These are phyloP conservation scores for Hypholoma sublateritium DNA, from an alignment of 768 basidiomycete species.

Conservation along the genomic window DNA sequence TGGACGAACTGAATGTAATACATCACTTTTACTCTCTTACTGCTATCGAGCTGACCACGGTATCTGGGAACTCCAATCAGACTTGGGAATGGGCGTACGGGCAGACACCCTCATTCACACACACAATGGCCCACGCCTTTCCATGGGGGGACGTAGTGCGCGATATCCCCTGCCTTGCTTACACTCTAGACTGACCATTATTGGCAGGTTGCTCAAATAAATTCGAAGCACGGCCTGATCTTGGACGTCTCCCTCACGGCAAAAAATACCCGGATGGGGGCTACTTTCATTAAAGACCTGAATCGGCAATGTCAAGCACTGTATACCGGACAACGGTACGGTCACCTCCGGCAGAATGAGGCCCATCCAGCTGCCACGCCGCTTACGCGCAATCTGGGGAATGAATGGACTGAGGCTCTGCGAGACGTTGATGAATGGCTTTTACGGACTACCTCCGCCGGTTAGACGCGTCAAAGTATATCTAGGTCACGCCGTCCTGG, in stretches of 20 bases:
- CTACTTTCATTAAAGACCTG: constrained; percentile 10
- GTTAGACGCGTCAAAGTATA: background rate
- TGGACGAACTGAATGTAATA: constrained; percentile 67
- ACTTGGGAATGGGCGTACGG: constrained; percentile 94
- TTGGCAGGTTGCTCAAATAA: constrained; percentile 45
- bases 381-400: background rate
- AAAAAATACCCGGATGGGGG: constrained; percentile 18
- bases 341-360: constrained; percentile 21
- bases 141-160: constrained; percentile 52
- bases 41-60: background rate
- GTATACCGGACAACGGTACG: constrained; percentile 33
- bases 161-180: constrained; percentile 10
- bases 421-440: constrained; percentile 11
- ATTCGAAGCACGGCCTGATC: constrained; percentile 68
- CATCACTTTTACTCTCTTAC: background rate
- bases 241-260: constrained; percentile 40
- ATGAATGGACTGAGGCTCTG: background rate
- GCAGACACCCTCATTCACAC: constrained; percentile 91
- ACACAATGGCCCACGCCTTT: constrained; percentile 46
- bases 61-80: constrained; percentile 36
- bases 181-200: background rate
- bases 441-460: background rate
- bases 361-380: background rate
- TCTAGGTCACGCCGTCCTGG: background rate
- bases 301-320: constrained; percentile 10